These are phyloP conservation scores for Gnomoniopsis sp. DNA, from an alignment of 2,329 filamentous ascomycete species.

Conservation along the genomic window DNA sequence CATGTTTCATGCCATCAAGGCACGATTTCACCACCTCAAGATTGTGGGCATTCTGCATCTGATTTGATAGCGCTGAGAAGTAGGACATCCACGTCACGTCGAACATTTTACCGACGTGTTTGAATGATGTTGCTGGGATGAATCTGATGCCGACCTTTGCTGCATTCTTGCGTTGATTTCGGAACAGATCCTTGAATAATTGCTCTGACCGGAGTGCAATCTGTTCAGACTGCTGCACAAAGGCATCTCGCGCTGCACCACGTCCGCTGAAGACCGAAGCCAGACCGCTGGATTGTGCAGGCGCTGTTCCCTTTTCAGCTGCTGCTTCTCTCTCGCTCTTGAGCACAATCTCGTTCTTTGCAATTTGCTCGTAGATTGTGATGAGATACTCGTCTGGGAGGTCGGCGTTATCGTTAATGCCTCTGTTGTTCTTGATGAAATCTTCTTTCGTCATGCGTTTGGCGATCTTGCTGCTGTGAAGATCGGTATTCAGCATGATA, in stretches of 20 bases:
- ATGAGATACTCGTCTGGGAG: constrained; percentile 88
- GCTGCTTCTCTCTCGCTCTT: constrained; percentile 89
- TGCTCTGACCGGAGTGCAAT: constrained; percentile 74
- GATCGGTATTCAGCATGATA: constrained; percentile 93
- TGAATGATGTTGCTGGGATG: constrained; percentile 89
- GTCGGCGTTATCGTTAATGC: constrained; percentile 95
- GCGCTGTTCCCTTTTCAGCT: constrained; percentile 66
- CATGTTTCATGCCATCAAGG: constrained; percentile 91
- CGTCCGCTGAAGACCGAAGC: constrained; percentile 88
- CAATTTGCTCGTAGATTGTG: constrained; percentile 90
- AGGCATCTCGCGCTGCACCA: constrained; percentile 88
- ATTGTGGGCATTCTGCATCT: constrained; percentile 91
- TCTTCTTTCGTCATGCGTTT: constrained; percentile 92
- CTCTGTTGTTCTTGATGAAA: constrained; percentile 98
- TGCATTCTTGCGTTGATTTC: constrained; percentile 80
- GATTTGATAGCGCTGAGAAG: constrained; percentile 87
- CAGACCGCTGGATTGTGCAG: constrained; percentile 63
- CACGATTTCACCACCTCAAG: constrained; percentile 88
- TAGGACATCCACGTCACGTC: constrained; percentile 99
- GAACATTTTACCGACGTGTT: constrained; percentile 97
- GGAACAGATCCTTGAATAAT: constrained; percentile 88
- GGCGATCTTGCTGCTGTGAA: constrained; percentile 82
- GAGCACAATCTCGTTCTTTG: constrained; percentile 86
- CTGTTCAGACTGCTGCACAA: constrained; percentile 91
- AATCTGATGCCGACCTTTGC: constrained; percentile 69